A percentile compares a stretch with the other conserved stretches of the same genome.
Evolutionary conservation across 768 basidiomycete genomes (phyloP).

Genomic region (Rhizopogon salebrosus): DNA sequence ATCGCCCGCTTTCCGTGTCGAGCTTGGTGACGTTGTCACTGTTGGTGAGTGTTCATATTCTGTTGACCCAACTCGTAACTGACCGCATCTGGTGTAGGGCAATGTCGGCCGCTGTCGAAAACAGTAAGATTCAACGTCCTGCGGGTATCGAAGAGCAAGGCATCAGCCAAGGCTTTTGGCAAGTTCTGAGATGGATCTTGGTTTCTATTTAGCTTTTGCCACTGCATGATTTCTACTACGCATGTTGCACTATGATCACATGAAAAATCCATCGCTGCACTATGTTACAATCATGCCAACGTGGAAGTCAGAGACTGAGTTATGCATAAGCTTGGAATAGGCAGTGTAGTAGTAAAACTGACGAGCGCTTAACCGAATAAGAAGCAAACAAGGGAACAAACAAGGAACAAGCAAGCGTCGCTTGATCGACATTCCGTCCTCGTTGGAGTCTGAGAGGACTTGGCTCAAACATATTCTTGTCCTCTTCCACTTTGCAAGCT

Average conservation of each 20-base stretch:
- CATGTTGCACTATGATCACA: slow-evolving; percentile 23
- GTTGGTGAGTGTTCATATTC: slow-evolving; percentile 62
- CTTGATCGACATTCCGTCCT: slow-evolving; percentile 20
- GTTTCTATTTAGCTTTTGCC: slow-evolving; percentile 16
- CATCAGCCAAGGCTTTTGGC: slow-evolving; percentile 83
- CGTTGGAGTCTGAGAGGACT: slow-evolving; percentile 23
- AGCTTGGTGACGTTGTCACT: slow-evolving; percentile 89
- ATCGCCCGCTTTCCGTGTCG: slow-evolving; percentile 98
- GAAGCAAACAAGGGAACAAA: slow-evolving; percentile 30
- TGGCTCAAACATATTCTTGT: background rate
- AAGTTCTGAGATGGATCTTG: slow-evolving; percentile 66
- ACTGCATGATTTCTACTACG: slow-evolving; percentile 16
- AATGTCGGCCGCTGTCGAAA: slow-evolving; percentile 98
- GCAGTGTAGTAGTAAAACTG: background rate
- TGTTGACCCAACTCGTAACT: background rate
- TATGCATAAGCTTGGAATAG: background rate
- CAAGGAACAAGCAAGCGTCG: slow-evolving; percentile 19
- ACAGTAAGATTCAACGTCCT: slow-evolving; percentile 99
- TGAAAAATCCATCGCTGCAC: slow-evolving; percentile 18
- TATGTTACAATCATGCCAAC: background rate
- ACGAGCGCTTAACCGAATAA: background rate
- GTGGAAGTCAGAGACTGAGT: background rate
- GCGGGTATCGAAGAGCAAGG: slow-evolving; percentile 92
- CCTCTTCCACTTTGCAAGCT: slow-evolving; percentile 41
- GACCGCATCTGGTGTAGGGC: slow-evolving; percentile 46